These are phyloP conservation scores for Dactylonectria estremocensis DNA, from an alignment of 2,329 filamentous ascomycete genomes.

Conservation along the genomic window DNA sequence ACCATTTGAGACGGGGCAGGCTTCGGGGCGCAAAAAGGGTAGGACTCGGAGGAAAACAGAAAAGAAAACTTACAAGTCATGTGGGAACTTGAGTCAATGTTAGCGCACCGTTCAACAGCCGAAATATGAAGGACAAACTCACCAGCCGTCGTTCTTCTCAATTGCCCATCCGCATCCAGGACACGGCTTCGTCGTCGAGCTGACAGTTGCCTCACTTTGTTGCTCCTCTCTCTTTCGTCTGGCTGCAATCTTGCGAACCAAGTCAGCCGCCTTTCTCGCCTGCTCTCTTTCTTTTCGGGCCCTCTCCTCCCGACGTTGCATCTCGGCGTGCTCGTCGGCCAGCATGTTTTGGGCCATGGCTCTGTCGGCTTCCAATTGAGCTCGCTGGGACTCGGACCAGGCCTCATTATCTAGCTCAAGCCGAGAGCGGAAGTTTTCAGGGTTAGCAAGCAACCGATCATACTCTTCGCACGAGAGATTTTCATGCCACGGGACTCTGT, in stretches of 20 bases:
- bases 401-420: slow-evolving; percentile 55
- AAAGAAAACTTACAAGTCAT: slow-evolving; percentile 58
- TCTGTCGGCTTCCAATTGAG: slow-evolving; percentile 63
- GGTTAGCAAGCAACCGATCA: slow-evolving; percentile 56
- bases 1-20: slow-evolving; percentile 30
- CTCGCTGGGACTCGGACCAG: slow-evolving; percentile 59
- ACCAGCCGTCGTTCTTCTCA: slow-evolving; percentile 61
- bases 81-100: slow-evolving; percentile 52
- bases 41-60: slow-evolving; percentile 4
- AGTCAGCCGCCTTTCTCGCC: slow-evolving; percentile 46
- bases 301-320: slow-evolving; percentile 41
- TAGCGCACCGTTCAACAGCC: slow-evolving; percentile 36
- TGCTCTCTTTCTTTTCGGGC: slow-evolving; percentile 43
- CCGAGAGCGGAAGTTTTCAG: slow-evolving; percentile 56
- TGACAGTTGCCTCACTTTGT: slow-evolving; percentile 49
- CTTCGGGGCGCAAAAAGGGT: slow-evolving; percentile 13
- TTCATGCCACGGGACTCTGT: slow-evolving; percentile 60
- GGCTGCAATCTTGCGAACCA: slow-evolving; percentile 46
- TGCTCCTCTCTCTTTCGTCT: slow-evolving; percentile 55
- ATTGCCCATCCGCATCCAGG: slow-evolving; percentile 57
- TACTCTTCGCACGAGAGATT: slow-evolving; percentile 61
- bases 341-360: slow-evolving; percentile 52
- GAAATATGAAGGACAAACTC: slow-evolving; percentile 39
- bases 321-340: slow-evolving; percentile 50
- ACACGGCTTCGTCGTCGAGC: slow-evolving; percentile 55